A percentile compares a stretch with the other conserved stretches of the same genome.
phyloP scores from a whole-genome alignment of 768 basidiomycete genomes.

The Flagelloscypha sp. region DNA sequence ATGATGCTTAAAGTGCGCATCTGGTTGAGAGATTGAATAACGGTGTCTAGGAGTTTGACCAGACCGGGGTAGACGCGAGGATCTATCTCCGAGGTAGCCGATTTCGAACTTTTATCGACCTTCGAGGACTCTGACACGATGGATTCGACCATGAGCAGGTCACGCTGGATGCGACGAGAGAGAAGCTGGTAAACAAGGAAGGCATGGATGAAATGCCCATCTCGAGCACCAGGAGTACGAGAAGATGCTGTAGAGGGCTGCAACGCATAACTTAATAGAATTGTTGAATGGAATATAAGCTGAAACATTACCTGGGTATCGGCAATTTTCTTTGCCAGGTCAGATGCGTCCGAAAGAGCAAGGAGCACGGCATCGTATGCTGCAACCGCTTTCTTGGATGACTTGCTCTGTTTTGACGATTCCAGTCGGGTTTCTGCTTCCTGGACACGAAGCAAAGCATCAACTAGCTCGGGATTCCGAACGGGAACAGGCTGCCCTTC shows the following conservation, averaged over 20 bases:
- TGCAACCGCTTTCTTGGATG: slow-evolving; percentile 70
- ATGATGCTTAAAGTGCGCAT: slow-evolving; percentile 79
- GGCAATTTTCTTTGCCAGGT: slow-evolving; percentile 66
- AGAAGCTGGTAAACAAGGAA: slow-evolving; percentile 86
- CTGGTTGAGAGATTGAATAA: slow-evolving; percentile 77
- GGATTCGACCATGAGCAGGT: slow-evolving; percentile 70
- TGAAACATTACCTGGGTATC: slow-evolving; percentile 51
- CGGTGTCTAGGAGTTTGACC: slow-evolving; percentile 81
- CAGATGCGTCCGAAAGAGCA: slow-evolving; percentile 85
- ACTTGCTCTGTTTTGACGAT: slow-evolving; percentile 27
- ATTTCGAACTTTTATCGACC: slow-evolving; percentile 15
- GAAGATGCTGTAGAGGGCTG: slow-evolving; percentile 23
- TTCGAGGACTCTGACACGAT: slow-evolving; percentile 24
- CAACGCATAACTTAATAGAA: slow-evolving; percentile 5
- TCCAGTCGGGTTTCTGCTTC: slow-evolving; percentile 59
- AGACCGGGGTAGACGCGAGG: slow-evolving; percentile 74
- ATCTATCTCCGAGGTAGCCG: slow-evolving; percentile 44
- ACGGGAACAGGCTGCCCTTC: slow-evolving; percentile 53
- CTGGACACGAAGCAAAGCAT: slow-evolving; percentile 63
- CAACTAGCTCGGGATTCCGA: slow-evolving; percentile 60
- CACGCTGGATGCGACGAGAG: slow-evolving; percentile 80
- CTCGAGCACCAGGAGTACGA: slow-evolving; percentile 44
- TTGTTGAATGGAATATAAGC: slow-evolving; percentile 5
- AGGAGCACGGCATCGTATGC: slow-evolving; percentile 82
- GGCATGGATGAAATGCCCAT: slow-evolving; percentile 78